Conservation (phyloP, 2,329 filamentous ascomycete species). For the Aureobasidium sp. region DNA sequence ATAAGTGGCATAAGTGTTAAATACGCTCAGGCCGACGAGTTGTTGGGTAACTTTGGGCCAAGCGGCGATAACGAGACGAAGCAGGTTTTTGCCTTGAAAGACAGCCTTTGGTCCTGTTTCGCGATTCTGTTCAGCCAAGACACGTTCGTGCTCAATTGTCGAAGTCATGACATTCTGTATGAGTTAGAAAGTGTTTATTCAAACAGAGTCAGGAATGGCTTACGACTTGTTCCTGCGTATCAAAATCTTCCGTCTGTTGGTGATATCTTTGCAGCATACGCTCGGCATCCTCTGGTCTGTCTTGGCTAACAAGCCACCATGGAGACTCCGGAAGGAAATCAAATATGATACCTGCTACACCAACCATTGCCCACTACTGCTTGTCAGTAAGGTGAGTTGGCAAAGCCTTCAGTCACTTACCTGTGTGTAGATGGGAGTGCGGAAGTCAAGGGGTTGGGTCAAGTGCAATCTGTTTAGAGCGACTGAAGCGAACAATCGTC, state of each 20-base stretch:
- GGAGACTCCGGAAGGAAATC: slow-evolving; percentile 35
- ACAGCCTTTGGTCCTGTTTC: slow-evolving; percentile 26
- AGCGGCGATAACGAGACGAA: slow-evolving; percentile 33
- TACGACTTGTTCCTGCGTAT: slow-evolving; percentile 30
- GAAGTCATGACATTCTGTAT: slow-evolving; percentile 30
- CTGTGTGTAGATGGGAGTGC: slow-evolving; percentile 38
- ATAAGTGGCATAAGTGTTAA: slow-evolving; percentile 36
- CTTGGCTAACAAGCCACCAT: slow-evolving; percentile 27
- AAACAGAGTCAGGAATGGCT: neutral
- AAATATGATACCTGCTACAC: slow-evolving; percentile 35
- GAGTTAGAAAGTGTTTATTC: neutral
- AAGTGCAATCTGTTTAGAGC: slow-evolving; percentile 33
- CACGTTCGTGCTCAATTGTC: slow-evolving; percentile 30
- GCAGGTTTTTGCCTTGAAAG: slow-evolving; percentile 33
- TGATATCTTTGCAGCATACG: slow-evolving; percentile 19
- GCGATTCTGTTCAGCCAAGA: slow-evolving; percentile 24
- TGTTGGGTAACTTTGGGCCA: slow-evolving; percentile 38
- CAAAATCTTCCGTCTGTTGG: slow-evolving; percentile 27
- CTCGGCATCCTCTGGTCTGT: slow-evolving; percentile 23
- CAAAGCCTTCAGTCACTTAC: slow-evolving; percentile 18
- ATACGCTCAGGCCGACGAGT: slow-evolving; percentile 34
- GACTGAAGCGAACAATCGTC: slow-evolving; percentile 37
- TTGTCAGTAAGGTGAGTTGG: neutral
- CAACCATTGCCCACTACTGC: slow-evolving; percentile 38
- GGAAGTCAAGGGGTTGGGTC: slow-evolving; percentile 28